Evolutionary conservation across 768 basidiomycete genomes (phyloP).

Genomic region (Xerocomus brunneocitrinus): DNA sequence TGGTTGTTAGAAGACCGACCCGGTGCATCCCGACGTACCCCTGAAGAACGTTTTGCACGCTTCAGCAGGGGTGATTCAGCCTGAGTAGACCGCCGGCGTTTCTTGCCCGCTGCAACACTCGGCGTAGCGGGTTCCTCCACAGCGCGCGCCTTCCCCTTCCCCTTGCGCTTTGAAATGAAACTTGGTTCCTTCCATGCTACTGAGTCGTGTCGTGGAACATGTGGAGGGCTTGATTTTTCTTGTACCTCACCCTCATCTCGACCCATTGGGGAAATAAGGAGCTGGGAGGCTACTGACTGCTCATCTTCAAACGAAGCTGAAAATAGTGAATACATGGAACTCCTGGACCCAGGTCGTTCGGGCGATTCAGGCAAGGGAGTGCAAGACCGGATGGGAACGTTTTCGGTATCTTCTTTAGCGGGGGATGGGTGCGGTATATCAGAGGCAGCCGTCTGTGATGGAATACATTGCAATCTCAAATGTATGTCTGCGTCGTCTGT

Average conservation of each 20-base stretch:
- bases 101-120: constrained; percentile 4
- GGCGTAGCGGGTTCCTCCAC: constrained; percentile 3
- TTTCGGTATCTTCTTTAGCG: neutral
- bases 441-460: neutral
- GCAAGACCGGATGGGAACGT: neutral
- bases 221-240: neutral
- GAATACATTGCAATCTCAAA: neutral
- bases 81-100: constrained; percentile 11
- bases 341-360: neutral
- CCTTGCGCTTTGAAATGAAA: constrained; percentile 23
- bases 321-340: constrained; percentile 26
- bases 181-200: constrained; percentile 31
- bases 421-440: neutral
- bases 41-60: constrained; percentile 5
- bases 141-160: constrained; percentile 15
- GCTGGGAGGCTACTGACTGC: neutral
- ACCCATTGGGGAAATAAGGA: neutral
- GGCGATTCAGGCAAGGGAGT: neutral
- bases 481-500: constrained; percentile 5
- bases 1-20: neutral
- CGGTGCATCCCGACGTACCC: neutral
- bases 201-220: constrained; percentile 20
- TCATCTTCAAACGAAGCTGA: constrained; percentile 11
- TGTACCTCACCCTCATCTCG: neutral
- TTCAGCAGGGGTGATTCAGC: constrained; percentile 13